Evolutionary conservation across 2,329 filamentous ascomycete species (phyloP), one percentile per base, ranked within the genome.

Genomic region (Alternaria triticimaculans): DNA sequence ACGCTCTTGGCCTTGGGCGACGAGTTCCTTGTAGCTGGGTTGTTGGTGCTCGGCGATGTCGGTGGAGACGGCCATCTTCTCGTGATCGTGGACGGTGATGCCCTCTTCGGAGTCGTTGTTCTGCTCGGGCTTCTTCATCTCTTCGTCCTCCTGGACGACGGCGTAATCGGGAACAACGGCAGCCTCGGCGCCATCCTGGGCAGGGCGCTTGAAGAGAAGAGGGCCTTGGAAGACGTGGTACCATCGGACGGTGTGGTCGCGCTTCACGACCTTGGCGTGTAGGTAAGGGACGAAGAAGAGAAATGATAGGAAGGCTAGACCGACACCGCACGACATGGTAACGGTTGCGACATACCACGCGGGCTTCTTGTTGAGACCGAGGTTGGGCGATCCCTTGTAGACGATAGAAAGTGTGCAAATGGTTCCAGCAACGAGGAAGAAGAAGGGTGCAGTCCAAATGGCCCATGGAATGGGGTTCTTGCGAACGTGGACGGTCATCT

Each of bases 341-440:
- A 93, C 90, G 14, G 86, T 81, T 11, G 85, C 89, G 64, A 93
- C 87, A 74, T 87, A 93, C 86, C 87, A 89, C 9, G 80, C 79
- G 2, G 91, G 89, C 84, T 90, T 91, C 80, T 90, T 87, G 82
- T 82, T 84, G 26, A 92, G 82, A 21, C 86, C 85, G 28, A 92
- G 85, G 63, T 84, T 89, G 23, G 91, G 90, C 10, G 91, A 92
- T 30, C 91, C 91, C 85, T 94, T 93, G 86, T 92, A 93, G 70
- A 94, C 91, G 72, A 94, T 89, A 46, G 90, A 92, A 6, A 94
- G 84, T 0, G 91, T 91, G 82, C 90, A 92, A 73, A 94, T 82
- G 62, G 90, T 92, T 59, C 85, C 90, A 60, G 91, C 90, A 63
- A 94, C 87, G 60, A 93, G 87, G 85, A 94, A 94, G 83, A 90